Evolutionary conservation across 2,329 filamentous ascomycete genomes (phyloP).

Genomic region (Aspergillus puulaauensis): DNA sequence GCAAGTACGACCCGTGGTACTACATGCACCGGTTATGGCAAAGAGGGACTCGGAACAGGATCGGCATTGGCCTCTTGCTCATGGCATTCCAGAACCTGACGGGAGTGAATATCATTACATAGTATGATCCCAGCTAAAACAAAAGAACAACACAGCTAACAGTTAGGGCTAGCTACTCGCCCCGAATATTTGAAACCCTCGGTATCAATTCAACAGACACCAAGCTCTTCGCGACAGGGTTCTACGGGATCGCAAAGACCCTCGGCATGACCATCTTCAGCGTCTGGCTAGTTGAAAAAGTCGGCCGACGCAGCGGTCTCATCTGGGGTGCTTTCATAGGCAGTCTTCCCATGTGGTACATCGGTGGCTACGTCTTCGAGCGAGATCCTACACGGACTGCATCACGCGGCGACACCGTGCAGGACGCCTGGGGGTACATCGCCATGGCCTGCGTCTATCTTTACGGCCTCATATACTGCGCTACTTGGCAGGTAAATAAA

Average conservation of each 20-base stretch:
- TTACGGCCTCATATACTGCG: slow-evolving; percentile 6
- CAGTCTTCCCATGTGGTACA: slow-evolving; percentile 60
- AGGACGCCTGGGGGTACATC: slow-evolving; percentile 3
- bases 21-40: slow-evolving; percentile 4
- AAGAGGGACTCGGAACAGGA: slow-evolving; percentile 3
- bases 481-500: background rate
- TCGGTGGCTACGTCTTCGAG: slow-evolving; percentile 53
- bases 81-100: slow-evolving; percentile 6
- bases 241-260: slow-evolving; percentile 56
- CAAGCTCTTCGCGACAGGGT: slow-evolving; percentile 63
- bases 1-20: background rate
- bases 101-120: background rate
- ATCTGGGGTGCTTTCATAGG: slow-evolving; percentile 55
- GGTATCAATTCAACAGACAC: slow-evolving; percentile 61
- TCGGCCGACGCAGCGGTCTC: slow-evolving; percentile 55
- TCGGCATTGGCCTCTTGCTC: slow-evolving; percentile 7
- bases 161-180: slow-evolving; percentile 52
- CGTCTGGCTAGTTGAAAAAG: slow-evolving; percentile 15
- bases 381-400: slow-evolving; percentile 47
- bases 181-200: slow-evolving; percentile 38
- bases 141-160: background rate
- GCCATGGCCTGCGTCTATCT: slow-evolving; percentile 11
- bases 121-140: background rate
- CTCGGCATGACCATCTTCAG: slow-evolving; percentile 22
- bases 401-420: slow-evolving; percentile 36